Evolutionary conservation across 768 basidiomycete species (phyloP), one percentile per base, ranked within the genome.

Genomic region (Favolaschia claudopus): DNA sequence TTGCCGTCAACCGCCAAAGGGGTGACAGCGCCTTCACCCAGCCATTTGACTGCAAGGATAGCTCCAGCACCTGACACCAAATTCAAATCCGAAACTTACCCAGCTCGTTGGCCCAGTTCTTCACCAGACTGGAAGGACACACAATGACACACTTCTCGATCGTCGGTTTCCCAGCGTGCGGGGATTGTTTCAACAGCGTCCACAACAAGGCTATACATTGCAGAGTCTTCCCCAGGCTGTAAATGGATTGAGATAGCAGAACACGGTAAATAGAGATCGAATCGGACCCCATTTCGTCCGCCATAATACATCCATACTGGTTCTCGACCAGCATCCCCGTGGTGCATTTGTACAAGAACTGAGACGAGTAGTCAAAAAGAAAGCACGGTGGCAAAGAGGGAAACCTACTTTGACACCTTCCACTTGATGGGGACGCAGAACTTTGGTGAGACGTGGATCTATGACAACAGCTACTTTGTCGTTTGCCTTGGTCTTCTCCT

Each of bases 251-350:
- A n/a, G n/a, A n/a, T n/a, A n/a, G n/a, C n/a, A n/a, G n/a, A n/a
- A n/a, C n/a, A n/a, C n/a, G n/a, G n/a, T n/a, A n/a, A n/a, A n/a
- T n/a, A n/a, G n/a, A n/a, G n/a, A n/a, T n/a, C n/a, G n/a, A n/a
- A n/a, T n/a, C n/a, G n/a, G n/a, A n/a, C n/a, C 96, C 96, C 96
- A 99, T 99, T 75, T 96, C 96, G 69, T 99, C 96, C 1, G 96
- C 96, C 96, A 99, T 98, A 73, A 99, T 99, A 69, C 96, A 99
- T 0, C 93, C 93, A 60, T 88, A 90, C 60, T 96, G 94, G 67
- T 94, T 92, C 40, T 93, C 89, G 33, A 91, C 92, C 54, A 96
- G 74, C 87, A 96, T 91, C 1, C 96, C 97, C 0, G 95, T 97
- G 5, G 95, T 89, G 74, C 96, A 97, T 74, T 86, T 89, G 76